A percentile compares a stretch with the other conserved stretches of the same genome.
These are phyloP conservation scores for Nakaseomyces nivariensis DNA, from an alignment of 1,139 yeast genomes.

Conservation along the genomic window DNA sequence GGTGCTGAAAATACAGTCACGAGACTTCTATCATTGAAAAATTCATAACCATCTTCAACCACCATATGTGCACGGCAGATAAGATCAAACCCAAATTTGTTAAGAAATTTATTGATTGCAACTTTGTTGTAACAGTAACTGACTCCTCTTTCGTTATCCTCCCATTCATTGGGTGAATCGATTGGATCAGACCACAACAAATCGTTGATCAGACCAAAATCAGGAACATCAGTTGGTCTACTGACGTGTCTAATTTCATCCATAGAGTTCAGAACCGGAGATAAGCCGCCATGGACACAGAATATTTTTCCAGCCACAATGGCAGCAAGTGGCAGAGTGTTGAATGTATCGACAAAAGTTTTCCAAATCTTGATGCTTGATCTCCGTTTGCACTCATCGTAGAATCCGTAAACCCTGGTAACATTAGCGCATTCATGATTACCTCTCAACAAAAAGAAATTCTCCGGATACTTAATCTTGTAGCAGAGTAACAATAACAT, in stretches of 20 bases:
- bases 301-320: conserved; percentile 93
- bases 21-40: conserved; percentile 85
- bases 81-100: conserved; percentile 92
- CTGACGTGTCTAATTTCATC: conserved; percentile 95
- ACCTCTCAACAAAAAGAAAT: conserved; percentile 86
- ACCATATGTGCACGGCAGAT: conserved; percentile 97
- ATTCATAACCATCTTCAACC: conserved; percentile 96
- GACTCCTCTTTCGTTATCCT: conserved; percentile 96
- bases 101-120: conserved; percentile 85
- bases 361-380: conserved; percentile 96
- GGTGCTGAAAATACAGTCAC: conserved; percentile 94
- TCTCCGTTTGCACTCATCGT: conserved; percentile 94
- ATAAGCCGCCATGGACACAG: conserved; percentile 96
- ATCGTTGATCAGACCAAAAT: conserved; percentile 89
- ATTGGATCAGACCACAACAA: conserved; percentile 97
- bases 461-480: conserved; percentile 94
- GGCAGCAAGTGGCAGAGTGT: conserved; percentile 95
- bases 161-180: conserved; percentile 95
- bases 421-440: conserved; percentile 96
- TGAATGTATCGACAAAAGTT: conserved; percentile 95
- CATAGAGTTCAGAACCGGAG: conserved; percentile 93
- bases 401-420: conserved; percentile 90
- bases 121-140: conserved; percentile 98
- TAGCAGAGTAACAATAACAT: conserved; percentile 86
- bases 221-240: conserved; percentile 98